Conservation (phyloP, 345 rosid species). For the Rhodamnia argentea region DNA sequence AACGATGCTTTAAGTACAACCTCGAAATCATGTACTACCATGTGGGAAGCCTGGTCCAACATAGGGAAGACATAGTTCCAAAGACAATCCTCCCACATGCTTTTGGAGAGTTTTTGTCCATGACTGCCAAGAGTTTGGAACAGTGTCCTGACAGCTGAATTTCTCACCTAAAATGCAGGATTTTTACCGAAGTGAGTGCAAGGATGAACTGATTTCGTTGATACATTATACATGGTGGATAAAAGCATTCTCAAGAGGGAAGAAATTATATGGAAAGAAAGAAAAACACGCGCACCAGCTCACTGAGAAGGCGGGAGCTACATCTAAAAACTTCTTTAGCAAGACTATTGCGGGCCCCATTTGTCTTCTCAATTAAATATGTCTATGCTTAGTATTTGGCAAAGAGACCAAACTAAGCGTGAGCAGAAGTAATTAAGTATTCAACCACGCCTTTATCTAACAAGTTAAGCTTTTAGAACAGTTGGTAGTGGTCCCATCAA, state of each 20-base stretch:
- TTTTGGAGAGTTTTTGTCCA: constrained; percentile 79
- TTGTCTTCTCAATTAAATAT: no score
- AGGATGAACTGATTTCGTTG: not conserved
- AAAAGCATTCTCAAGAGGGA: not conserved
- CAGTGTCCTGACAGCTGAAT: constrained; percentile 90
- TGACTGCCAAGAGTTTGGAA: constrained; percentile 92
- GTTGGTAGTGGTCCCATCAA: no score
- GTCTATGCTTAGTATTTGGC: no score
- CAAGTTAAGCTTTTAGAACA: no score
- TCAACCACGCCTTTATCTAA: no score
- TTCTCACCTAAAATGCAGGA: constrained; percentile 59
- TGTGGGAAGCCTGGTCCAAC: constrained; percentile 81
- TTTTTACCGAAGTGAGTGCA: not conserved
- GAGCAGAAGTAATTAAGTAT: no score
- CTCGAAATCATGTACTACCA: constrained; percentile 31
- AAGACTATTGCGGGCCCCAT: not conserved
- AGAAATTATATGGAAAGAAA: not conserved
- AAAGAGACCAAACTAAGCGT: no score
- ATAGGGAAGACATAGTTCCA: constrained; percentile 95
- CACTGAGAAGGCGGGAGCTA: not conserved
- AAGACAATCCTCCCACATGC: constrained; percentile 98
- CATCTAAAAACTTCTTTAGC: not conserved
- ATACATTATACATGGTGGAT: not conserved
- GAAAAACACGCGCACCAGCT: not conserved
- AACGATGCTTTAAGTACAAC: not conserved